Evolutionary conservation across 176 grass and related monocot genomes (phyloP), one percentile per base, ranked within the genome.

Genomic region (Paspalum notatum): DNA sequence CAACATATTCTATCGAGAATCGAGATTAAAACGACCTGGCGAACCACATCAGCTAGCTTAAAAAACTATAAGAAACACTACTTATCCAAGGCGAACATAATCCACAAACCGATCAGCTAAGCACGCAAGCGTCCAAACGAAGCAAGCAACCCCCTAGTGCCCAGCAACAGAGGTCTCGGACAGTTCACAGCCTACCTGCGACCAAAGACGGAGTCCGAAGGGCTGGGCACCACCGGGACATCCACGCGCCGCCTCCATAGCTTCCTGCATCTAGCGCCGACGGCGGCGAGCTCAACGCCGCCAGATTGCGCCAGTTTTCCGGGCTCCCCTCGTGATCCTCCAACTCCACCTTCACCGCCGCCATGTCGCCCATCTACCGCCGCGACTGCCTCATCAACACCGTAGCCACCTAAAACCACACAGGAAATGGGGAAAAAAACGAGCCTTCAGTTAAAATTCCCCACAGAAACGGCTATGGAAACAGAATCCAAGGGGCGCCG

Each of bases 221-320:
- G 71, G 84, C 90, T 93, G 37, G 69, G 71, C 79, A 85, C 71
- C 66, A 71, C 54, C 0, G 84, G 88, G 88, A 93, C 84, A 89
- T 81, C 77, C 37, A 42, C 5, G 71, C 71, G 20, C 41, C 22
- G 18, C 60, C 71, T 11, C 89, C 85, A 26, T 76, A 86, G 72
- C 39, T 76, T n/a, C 75, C 82, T 7, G 81, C 77, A 64, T 89
- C 86, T 2, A 82, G 91, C 0, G 80, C 48, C 16, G 86, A 86
- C 5, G 84, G 79, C 15, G 76, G 86, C 9, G 86, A 79, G 56
- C 78, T 94, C 66, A 62, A 87, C 47, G 76, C 66, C 62, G 63
- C 66, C 62, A 83, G 85, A 61, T 68, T 62, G 71, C 50, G 49
- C 69, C 84, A 77, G 71, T 83, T 83, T 84, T 78, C 88, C 78